Evolutionary conservation across 257 asterid species (phyloP).

Genomic region (Nemophila menziesii): DNA sequence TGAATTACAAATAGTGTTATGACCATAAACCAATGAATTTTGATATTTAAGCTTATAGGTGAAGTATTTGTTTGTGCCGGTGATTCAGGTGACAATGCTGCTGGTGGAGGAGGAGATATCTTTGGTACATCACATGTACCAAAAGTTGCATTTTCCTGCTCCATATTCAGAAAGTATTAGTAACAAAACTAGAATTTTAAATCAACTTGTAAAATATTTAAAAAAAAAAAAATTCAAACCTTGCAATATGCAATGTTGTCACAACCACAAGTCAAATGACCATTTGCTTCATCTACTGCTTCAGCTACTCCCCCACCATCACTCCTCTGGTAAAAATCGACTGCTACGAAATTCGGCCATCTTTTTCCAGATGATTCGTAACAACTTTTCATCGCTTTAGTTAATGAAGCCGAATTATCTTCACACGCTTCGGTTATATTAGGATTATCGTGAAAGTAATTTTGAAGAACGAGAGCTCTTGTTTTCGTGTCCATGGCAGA

Average conservation of each 20-base stretch:
- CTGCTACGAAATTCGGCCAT: conserved; percentile 93
- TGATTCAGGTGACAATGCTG: conserved; percentile 22
- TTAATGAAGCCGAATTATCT: conserved; percentile 57
- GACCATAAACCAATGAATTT: conserved; percentile 26
- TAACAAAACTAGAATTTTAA: background rate
- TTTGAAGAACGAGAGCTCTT: conserved; percentile 57
- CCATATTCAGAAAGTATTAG: conserved; percentile 6
- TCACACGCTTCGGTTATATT: conserved; percentile 48
- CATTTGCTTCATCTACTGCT: conserved; percentile 87
- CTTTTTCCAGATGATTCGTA: conserved; percentile 47
- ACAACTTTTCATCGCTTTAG: conserved; percentile 50
- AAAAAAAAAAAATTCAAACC: conserved; percentile 18
- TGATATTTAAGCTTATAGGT: conserved; percentile 17
- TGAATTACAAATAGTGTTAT: conserved; percentile 17
- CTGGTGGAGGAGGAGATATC: conserved; percentile 89
- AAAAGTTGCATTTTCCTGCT: conserved; percentile 37
- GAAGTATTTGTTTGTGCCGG: conserved; percentile 22
- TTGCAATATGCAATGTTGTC: conserved; percentile 78
- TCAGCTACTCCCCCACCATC: conserved; percentile 89
- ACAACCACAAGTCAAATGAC: conserved; percentile 77
- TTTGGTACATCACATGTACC: conserved; percentile 58
- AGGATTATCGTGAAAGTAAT: conserved; percentile 60
- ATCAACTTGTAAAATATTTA: background rate
- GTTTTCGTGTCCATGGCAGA: conserved; percentile 48
- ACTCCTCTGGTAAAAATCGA: conserved; percentile 69